Evolutionary conservation across 257 asterid genomes (phyloP).

Genomic region (Ilex aquifolium): DNA sequence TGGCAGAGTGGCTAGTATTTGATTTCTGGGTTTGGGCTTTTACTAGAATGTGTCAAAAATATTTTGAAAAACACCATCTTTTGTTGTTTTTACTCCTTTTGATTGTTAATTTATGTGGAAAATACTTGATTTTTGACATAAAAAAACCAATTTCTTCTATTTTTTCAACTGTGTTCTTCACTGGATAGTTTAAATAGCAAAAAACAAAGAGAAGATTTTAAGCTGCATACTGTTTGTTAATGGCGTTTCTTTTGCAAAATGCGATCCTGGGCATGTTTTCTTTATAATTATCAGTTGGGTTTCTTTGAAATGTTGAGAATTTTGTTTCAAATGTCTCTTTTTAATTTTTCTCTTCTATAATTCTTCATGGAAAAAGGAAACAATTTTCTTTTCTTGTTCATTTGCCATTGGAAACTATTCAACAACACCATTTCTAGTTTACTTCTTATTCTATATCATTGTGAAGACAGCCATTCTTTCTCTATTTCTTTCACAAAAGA

Average conservation of each 20-base stretch:
- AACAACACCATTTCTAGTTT: background rate
- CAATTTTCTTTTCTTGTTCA: too few species aligned
- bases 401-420: background rate
- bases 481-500: background rate
- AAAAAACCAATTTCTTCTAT: too few species aligned
- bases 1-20: background rate
- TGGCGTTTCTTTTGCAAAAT: background rate
- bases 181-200: too few species aligned
- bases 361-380: too few species aligned
- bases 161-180: too few species aligned
- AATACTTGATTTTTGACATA: too few species aligned
- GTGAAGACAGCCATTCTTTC: too few species aligned
- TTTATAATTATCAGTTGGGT: background rate
- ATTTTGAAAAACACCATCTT: background rate
- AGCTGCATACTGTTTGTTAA: background rate
- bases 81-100: background rate
- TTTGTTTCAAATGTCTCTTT: background rate
- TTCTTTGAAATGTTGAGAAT: too few species aligned
- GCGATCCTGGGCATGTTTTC: background rate
- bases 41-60: background rate
- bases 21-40: background rate
- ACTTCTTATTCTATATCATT: too few species aligned
- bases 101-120: too few species aligned
- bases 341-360: too few species aligned
- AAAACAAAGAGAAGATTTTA: too few species aligned